These are phyloP conservation scores for Dioscorea zingiberensis DNA, from an alignment of 106 monocot species.

Conservation along the genomic window DNA sequence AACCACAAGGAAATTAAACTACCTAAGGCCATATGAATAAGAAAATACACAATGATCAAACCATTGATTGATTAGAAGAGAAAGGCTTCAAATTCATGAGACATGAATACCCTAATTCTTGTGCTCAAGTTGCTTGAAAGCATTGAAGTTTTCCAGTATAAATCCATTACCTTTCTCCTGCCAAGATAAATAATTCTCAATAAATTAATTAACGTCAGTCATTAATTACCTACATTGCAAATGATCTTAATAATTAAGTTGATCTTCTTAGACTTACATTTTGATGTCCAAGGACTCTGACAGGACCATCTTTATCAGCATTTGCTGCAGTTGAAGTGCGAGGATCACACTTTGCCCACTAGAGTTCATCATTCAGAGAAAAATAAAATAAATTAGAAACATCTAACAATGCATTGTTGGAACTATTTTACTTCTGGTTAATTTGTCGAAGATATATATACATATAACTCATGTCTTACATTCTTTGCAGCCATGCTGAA, in stretches of 20 bases:
- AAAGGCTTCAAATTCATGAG: neutral
- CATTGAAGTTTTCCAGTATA: constrained; percentile 30
- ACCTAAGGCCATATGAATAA: no score
- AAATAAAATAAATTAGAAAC: no score
- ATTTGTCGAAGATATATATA: no score
- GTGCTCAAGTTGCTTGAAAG: constrained; percentile 34
- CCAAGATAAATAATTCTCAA: neutral
- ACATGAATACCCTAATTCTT: constrained; percentile 13
- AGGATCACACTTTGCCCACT: constrained; percentile 78
- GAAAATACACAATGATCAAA: no score
- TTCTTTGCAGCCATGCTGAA: constrained; percentile 89
- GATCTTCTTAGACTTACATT: constrained; percentile 18
- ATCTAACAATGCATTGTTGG: no score
- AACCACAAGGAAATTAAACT: no score
- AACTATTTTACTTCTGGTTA: no score
- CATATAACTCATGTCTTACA: constrained; percentile 27
- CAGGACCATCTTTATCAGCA: constrained; percentile 14
- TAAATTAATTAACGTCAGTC: no score
- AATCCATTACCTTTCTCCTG: constrained; percentile 31
- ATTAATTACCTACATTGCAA: no score
- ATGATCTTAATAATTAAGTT: neutral
- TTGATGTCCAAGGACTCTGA: constrained; percentile 20
- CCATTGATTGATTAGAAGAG: no score
- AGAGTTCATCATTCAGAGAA: no score
- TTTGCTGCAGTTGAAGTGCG: constrained; percentile 21